Percentiles rank a stretch among this genome's conserved stretches.
These are phyloP conservation scores for Cladosporium sp. DNA, from an alignment of 2,329 filamentous ascomycete genomes.

Conservation along the genomic window DNA sequence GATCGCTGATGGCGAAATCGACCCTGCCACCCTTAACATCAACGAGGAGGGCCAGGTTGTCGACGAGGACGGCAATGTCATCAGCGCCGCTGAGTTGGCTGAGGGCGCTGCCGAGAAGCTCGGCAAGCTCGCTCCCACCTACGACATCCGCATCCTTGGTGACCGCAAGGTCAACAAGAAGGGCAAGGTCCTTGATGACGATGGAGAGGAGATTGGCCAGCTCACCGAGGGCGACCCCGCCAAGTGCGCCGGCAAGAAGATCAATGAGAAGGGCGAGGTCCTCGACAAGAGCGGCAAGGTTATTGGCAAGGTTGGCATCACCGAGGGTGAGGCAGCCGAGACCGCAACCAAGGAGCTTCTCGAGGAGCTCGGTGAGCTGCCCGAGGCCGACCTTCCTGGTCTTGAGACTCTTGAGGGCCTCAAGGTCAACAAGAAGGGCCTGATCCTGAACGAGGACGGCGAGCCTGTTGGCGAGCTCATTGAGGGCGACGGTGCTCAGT, in stretches of 20 bases:
- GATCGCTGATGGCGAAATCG: slow-evolving; percentile 34
- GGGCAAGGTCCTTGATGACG: slow-evolving; percentile 48
- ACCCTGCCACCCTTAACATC: slow-evolving; percentile 46
- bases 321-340: slow-evolving; percentile 47
- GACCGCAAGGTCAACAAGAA: slow-evolving; percentile 56
- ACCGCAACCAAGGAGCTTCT: slow-evolving; percentile 46
- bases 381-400: slow-evolving; percentile 35
- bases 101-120: slow-evolving; percentile 46
- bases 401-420: slow-evolving; percentile 47
- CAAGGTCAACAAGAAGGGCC: slow-evolving; percentile 57
- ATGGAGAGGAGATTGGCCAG: slow-evolving; percentile 48
- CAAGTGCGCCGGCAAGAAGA: slow-evolving; percentile 43
- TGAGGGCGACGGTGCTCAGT: slow-evolving; percentile 57
- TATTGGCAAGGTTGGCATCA: slow-evolving; percentile 45
- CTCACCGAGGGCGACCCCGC: slow-evolving; percentile 43
- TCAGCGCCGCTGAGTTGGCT: slow-evolving; percentile 47
- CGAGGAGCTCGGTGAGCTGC: slow-evolving; percentile 43
- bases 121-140: slow-evolving; percentile 34
- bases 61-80: slow-evolving; percentile 47
- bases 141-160: slow-evolving; percentile 46
- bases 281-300: slow-evolving; percentile 48
- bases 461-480: slow-evolving; percentile 50
- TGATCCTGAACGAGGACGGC: slow-evolving; percentile 49
- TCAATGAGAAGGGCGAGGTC: slow-evolving; percentile 49
- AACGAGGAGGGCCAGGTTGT: slow-evolving; percentile 49